A percentile compares a stretch with the other conserved stretches of the same genome.
These are phyloP conservation scores for Syncephalastrum racemosum DNA, from an alignment of 371 early-diverging fungal genomes.

Conservation along the genomic window DNA sequence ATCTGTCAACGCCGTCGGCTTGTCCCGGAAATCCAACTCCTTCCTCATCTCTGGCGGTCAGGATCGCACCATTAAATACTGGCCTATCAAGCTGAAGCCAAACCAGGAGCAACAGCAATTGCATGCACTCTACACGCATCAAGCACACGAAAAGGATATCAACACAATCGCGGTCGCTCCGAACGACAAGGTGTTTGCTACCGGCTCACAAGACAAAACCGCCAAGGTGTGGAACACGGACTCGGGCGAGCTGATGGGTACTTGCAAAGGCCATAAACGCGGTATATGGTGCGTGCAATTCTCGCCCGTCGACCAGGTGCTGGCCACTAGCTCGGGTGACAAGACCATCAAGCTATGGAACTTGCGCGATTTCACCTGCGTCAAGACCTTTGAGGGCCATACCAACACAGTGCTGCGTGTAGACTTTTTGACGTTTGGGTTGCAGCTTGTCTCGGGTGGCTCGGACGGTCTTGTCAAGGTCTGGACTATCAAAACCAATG, in stretches of 20 bases:
- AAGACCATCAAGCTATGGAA: constrained; percentile 95
- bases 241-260: constrained; percentile 80
- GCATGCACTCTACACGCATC: constrained; percentile 81
- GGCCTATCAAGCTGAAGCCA: constrained; percentile 70
- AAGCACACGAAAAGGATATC: constrained; percentile 98
- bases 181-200: constrained; percentile 91
- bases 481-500: constrained; percentile 90
- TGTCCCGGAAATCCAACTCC: constrained; percentile 59
- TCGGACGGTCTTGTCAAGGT: constrained; percentile 94
- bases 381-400: constrained; percentile 96
- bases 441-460: constrained; percentile 84
- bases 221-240: constrained; percentile 92
- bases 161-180: constrained; percentile 92
- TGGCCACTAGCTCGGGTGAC: constrained; percentile 92
- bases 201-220: constrained; percentile 97
- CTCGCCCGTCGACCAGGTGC: constrained; percentile 87
- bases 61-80: constrained; percentile 93
- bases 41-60: constrained; percentile 87
- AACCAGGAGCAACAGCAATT: constrained; percentile 44
- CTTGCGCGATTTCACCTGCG: constrained; percentile 80
- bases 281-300: constrained; percentile 94
- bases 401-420: constrained; percentile 89
- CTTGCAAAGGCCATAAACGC: constrained; percentile 91
- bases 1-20: constrained; percentile 83
- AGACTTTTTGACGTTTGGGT: constrained; percentile 82